Base-by-base conservation (phyloP, 306 rosid species). In the Sicyos baderoa region DNA sequence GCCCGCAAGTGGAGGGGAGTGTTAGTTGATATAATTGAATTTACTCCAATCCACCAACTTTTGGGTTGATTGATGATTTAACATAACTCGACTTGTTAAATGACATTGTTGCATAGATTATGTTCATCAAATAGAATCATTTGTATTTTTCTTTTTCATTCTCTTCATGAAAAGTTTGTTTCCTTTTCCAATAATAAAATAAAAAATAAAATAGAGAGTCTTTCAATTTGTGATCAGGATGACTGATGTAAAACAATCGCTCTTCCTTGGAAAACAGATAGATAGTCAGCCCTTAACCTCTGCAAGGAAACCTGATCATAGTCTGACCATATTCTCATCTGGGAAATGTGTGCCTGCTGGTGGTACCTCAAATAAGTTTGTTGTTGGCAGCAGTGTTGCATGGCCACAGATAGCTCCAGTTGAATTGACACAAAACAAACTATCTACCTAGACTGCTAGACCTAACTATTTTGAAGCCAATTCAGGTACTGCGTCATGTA, bases 381-480 rank as follows among this genome's bases (percentile, higher is more conserved):
- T 82, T 81, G 65, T 75, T 64, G 90, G 87, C 82, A 82, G 86
- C 82, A 82, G 80, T 76, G 91, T 76, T 79, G 71, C 82, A 55
- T 83, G 81, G 84, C 84, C 89, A 70, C 83, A 86, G 76, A 82
- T 79, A 66, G 74, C 91, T 76, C 75, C 86, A 73, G 81, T 74
- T 60, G 85, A 89, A 80, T 84, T 89, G 78, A 62, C 86, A 18
- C 80, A 84, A 74, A 84, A 76, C 82, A 89, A 74, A 75, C 81
- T 37, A 75, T 72, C 80, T 80, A 75, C 79, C 88, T 18, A 84
- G 82, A 16, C 9, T 6, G 66, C 22, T 59, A 15, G 10, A 71
- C 74, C 95, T 68, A 84, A 79, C 81, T 83, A 88, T 72, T 85
- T 89, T 78, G 81, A 83, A 18, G 77, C 82, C 74, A 86, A 71